Evolutionary conservation across 2,329 filamentous ascomycete genomes (phyloP), one percentile per base, ranked within the genome.

Genomic region (Trichoderma endophyticum): DNA sequence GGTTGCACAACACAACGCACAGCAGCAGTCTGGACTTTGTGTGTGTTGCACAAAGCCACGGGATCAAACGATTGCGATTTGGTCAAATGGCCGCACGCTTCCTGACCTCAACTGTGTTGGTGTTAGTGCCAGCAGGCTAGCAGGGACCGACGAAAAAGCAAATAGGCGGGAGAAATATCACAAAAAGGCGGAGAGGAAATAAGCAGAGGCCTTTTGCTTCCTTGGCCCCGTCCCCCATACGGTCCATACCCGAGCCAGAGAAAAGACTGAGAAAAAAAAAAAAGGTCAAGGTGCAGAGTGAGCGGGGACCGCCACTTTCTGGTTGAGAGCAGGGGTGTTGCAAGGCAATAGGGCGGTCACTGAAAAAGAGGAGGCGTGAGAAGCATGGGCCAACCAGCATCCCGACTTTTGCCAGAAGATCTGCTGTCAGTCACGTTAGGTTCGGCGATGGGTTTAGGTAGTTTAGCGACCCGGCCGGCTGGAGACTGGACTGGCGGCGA

Each of bases 241-340:
- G 34, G 34, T 26, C 34, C 61, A 64, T 64, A 26, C 36, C 34
- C 34, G 36, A 28, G 65, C 54, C 32, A 57, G 48, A 36, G 30
- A 67, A 56, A 24, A 36, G 34, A 43, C 39, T 8, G 39, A 43
- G 36, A 43, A 24, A n/a, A 30, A 43, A 30, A 43, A 30, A 43
- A 65, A 56, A 30, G 54, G 28, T 28, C 39, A 28, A 39, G 34
- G 12, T 54, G 26, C 18, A 54, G 43, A 56, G 66, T 39, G 30
- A 71, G 63, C 70, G 70, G 70, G 70, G 70, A 24, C 70, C 70
- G 70, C 70, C 62, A 71, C 64, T 71, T 71, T 71, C 28, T 60
- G 54, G 62, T 60, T 36, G 51, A 34, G 30, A 15, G 54, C 62
- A 56, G 64, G 62, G 70, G 62, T 66, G 36, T 59, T 56, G 64